These are phyloP conservation scores for Pestalotiopsis fici DNA, from an alignment of 2,329 filamentous ascomycete genomes.

Conservation along the genomic window DNA sequence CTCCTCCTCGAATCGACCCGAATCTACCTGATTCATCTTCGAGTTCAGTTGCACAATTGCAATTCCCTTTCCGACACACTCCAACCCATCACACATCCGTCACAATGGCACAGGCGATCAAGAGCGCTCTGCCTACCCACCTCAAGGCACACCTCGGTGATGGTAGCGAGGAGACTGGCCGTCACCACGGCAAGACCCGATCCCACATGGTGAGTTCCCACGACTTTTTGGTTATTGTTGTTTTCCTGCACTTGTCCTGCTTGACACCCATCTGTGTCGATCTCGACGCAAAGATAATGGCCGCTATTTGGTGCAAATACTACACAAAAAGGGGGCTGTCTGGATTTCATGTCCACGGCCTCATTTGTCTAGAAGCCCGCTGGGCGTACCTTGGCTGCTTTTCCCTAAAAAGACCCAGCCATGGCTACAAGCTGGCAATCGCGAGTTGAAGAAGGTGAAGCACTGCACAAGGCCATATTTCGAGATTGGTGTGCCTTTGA, in stretches of 20 bases:
- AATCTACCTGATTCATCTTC: background rate
- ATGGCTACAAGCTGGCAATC: background rate
- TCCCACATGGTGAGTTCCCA: slow-evolving; percentile 75
- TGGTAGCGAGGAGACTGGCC: slow-evolving; percentile 55
- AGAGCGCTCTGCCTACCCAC: slow-evolving; percentile 80
- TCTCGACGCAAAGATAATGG: background rate
- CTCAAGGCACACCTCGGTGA: slow-evolving; percentile 59
- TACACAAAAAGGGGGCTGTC: background rate
- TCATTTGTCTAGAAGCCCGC: background rate
- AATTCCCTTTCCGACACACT: background rate
- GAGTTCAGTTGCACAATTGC: background rate
- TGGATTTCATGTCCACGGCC: background rate
- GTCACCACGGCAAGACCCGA: slow-evolving; percentile 83
- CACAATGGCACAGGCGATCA: slow-evolving; percentile 70
- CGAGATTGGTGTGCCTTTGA: background rate
- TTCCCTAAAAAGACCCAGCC: background rate
- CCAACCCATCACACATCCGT: background rate
- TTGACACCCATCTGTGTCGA: background rate
- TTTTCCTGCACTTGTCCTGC: background rate
- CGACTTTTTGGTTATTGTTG: background rate
- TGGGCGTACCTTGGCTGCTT: background rate
- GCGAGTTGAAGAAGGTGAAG: background rate
- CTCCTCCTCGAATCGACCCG: background rate
- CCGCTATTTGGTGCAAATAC: background rate
- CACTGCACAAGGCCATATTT: background rate